These are phyloP conservation scores for Gyrodon lividus DNA, from an alignment of 768 basidiomycete genomes.

Conservation along the genomic window DNA sequence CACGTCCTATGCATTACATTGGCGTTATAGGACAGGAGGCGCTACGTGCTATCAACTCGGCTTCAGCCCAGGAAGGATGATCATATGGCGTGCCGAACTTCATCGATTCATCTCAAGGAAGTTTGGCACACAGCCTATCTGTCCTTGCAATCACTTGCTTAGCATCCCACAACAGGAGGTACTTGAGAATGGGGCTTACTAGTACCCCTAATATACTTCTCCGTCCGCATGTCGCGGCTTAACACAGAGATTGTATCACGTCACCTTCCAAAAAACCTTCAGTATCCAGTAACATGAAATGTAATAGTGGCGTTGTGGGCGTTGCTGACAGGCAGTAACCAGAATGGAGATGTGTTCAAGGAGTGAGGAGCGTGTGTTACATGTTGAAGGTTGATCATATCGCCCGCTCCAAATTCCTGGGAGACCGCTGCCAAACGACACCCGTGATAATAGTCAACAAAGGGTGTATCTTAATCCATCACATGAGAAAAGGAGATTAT, in stretches of 20 bases:
- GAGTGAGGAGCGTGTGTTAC: neutral
- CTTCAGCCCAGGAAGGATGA: neutral
- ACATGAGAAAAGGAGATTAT: neutral
- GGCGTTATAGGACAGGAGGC: neutral
- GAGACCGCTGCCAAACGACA: neutral
- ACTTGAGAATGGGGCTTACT: neutral
- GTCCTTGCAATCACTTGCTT: neutral
- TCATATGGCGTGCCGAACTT: neutral
- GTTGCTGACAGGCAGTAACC: neutral
- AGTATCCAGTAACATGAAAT: neutral
- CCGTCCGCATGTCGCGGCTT: neutral
- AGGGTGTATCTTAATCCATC: neutral
- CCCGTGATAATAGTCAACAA: neutral
- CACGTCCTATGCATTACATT: no score
- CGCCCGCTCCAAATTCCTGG: neutral
- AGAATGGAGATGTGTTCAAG: neutral
- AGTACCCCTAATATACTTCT: neutral
- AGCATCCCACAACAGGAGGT: neutral
- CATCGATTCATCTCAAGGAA: neutral
- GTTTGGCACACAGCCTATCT: neutral
- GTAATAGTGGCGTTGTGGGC: neutral
- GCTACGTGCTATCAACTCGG: neutral
- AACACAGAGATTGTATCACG: neutral
- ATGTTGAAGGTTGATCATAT: neutral
- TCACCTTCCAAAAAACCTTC: neutral